Base-by-base conservation (phyloP, 352 stramenopile species). In the Phytophthora europaea region DNA sequence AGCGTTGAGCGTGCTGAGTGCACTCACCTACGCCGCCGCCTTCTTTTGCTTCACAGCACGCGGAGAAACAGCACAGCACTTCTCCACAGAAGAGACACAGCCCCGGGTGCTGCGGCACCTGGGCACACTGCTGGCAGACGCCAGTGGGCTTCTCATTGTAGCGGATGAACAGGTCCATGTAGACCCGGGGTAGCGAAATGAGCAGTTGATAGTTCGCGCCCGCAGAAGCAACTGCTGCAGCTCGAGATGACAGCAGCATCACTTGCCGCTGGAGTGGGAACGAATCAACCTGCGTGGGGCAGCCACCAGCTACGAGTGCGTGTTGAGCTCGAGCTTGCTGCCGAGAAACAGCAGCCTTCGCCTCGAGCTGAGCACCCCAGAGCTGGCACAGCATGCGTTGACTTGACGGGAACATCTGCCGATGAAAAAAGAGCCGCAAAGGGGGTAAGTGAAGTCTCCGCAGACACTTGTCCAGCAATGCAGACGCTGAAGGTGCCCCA, bases 101-200 rank as follows among this genome's bases (percentile, higher is more conserved):
- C 33, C 86, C 89, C 13, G 87, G 86, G 63, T 96, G 87, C 61
- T 90, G 80, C 5, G 89, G 87, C 1, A 89, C 56, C 40, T 92
- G 82, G 4, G 81, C 68, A 50, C 89, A 96, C n/a, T 76, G 76
- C 16, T 71, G 61, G 52, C 89, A 96, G 2, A 87, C 54, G 3
- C 84, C 85, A 13, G 57, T 70, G 7, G 83, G 79, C 56, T 91
- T 93, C 26, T 91, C 78, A 60, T 84, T 94, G 79, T 94, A 94
- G 60, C 84, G 81, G 51, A 96, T 87, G 64, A 94, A 94, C 18
- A 96, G 61, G 15, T 93, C 86, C 83, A 94, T 94, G 75, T 96
- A 96, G 12, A 93, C 77, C 10, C 83, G 82, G 10, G 89, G 87
- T 33, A 96, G 65, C 2, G 70, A 34, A 31, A 92, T 82, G 8